These are phyloP conservation scores for Saturnispora gosingensis DNA, from an alignment of 805 yeast genomes.

Conservation along the genomic window DNA sequence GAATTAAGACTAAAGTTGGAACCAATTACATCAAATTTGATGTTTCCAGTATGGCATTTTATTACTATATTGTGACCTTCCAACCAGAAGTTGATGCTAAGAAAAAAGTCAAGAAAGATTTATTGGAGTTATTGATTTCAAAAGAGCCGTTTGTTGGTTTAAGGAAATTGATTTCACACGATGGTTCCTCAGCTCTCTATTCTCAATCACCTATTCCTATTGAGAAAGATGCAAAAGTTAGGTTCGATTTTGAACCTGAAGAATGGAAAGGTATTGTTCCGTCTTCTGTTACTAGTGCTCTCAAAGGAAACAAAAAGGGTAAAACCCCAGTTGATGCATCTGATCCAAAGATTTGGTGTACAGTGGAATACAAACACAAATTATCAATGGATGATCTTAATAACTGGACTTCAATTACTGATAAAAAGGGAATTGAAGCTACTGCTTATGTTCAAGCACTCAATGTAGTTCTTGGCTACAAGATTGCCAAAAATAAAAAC, in stretches of 20 bases:
- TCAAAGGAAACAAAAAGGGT: constrained; percentile 8
- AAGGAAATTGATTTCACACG: constrained; percentile 16
- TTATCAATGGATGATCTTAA: constrained; percentile 18
- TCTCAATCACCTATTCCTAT: constrained; percentile 16
- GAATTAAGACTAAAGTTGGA: constrained; percentile 18
- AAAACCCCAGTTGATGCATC: constrained; percentile 2
- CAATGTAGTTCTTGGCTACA: constrained; percentile 17
- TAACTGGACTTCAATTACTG: constrained; percentile 14
- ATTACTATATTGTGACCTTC: constrained; percentile 19
- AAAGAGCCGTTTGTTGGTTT: constrained; percentile 15
- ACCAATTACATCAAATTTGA: constrained; percentile 17
- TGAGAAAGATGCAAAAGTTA: constrained; percentile 15
- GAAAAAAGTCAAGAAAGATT: constrained; percentile 15
- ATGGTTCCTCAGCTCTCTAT: constrained; percentile 18
- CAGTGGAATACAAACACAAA: constrained; percentile 17
- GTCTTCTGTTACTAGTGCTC: constrained; percentile 11
- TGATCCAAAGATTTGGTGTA: constrained; percentile 13
- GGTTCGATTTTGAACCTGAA: constrained; percentile 14
- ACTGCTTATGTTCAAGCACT: constrained; percentile 18
- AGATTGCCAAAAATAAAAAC: constrained; percentile 16
- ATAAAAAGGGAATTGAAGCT: constrained; percentile 16
- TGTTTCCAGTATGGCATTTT: constrained; percentile 13
- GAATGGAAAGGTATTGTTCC: constrained; percentile 17
- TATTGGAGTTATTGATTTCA: constrained; percentile 15
- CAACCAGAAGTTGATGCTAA: constrained; percentile 16